Percentiles rank a stretch among this genome's conserved stretches.
Conservation (phyloP, 345 rosid genomes). For the Moricandia arvensis region DNA sequence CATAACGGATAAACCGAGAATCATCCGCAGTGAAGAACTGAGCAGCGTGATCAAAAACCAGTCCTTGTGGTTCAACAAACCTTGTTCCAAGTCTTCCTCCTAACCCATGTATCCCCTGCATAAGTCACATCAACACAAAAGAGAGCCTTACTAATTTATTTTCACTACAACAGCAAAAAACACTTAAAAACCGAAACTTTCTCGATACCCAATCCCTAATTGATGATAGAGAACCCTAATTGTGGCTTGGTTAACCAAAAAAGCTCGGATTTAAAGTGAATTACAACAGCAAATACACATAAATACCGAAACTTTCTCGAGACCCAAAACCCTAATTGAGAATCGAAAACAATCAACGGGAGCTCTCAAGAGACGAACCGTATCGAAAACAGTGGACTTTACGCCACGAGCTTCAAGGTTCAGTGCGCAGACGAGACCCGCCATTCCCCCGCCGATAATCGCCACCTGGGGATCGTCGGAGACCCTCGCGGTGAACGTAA, state of each 20-base stretch:
- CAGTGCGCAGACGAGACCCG: constrained; percentile 72
- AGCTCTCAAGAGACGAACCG: constrained; percentile 56
- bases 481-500: constrained; percentile 54
- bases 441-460: constrained; percentile 88
- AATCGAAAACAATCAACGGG: not conserved
- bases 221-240: not conserved
- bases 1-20: constrained; percentile 60
- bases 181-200: not conserved
- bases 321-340: not conserved
- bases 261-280: not conserved
- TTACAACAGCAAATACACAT: not conserved
- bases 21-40: constrained; percentile 81
- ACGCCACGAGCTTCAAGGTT: constrained; percentile 74
- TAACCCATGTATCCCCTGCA: constrained; percentile 85
- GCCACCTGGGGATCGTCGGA: constrained; percentile 67
- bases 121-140: not conserved
- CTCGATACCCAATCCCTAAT: not conserved
- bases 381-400: constrained; percentile 84
- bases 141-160: not conserved
- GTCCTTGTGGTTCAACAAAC: constrained; percentile 54
- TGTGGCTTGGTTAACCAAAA: no score
- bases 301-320: not conserved
- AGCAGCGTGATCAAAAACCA: constrained; percentile 86
- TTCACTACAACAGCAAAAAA: not conserved
- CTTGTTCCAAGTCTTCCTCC: constrained; percentile 98